Evolutionary conservation across 345 rosid genomes (phyloP).

Genomic region (Lenwebbia sp.): DNA sequence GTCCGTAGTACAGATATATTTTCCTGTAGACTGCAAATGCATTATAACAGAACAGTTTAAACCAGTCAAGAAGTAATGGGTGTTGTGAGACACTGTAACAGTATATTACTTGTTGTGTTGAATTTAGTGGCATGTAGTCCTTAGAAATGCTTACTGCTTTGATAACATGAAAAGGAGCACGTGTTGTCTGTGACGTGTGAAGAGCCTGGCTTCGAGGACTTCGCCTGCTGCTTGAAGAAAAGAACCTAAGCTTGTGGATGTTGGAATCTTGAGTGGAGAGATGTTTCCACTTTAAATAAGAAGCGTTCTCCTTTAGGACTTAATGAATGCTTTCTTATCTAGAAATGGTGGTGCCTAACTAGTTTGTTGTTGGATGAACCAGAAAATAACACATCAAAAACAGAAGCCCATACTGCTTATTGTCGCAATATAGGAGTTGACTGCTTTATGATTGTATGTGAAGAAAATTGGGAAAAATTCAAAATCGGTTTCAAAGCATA

Average conservation of each 20-base stretch:
- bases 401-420: background rate
- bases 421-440: background rate
- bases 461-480: background rate
- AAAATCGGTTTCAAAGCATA: background rate
- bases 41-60: background rate
- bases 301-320: background rate
- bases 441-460: background rate
- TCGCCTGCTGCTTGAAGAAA: background rate
- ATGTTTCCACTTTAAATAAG: background rate
- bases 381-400: background rate
- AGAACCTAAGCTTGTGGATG: background rate
- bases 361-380: background rate
- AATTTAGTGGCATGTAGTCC: background rate
- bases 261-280: background rate
- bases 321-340: background rate
- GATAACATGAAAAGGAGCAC: background rate
- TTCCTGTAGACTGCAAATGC: background rate
- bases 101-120: background rate
- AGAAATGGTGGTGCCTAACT: background rate
- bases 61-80: background rate
- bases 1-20: background rate
- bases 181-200: background rate
- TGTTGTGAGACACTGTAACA: background rate
- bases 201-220: background rate
- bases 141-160: background rate